phyloP scores from a whole-genome alignment of 176 grass and related monocot species.

The Typha latifolia region DNA sequence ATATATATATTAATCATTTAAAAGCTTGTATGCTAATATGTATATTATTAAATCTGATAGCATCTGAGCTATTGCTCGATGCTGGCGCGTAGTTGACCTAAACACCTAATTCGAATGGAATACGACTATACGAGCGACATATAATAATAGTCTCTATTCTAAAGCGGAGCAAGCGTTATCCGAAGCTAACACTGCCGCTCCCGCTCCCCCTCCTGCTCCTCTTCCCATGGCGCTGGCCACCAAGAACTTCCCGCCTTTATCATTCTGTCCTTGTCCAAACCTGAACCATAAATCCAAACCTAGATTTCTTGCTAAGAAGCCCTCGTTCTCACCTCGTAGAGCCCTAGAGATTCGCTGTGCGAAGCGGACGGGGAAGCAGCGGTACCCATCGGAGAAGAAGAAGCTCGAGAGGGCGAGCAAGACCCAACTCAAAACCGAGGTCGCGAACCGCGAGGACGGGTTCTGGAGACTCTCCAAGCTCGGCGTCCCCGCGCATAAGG shows the following conservation, averaged over 20 bases:
- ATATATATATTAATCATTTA: too few species aligned
- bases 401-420: conserved; percentile 23
- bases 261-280: conserved; percentile 2
- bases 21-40: too few species aligned
- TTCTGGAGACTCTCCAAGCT: conserved; percentile 88
- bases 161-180: too few species aligned
- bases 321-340: conserved; percentile 17
- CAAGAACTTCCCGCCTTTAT: conserved; percentile 8
- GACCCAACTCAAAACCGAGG: conserved; percentile 29
- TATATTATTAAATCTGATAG: too few species aligned
- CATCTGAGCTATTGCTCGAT: too few species aligned
- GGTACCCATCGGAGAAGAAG: conserved; percentile 98
- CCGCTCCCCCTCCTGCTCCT: background rate
- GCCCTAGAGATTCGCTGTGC: conserved; percentile 36
- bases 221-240: conserved; percentile 29
- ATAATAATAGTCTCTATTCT: too few species aligned
- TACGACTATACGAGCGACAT: too few species aligned
- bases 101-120: too few species aligned
- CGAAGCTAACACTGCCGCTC: too few species aligned
- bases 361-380: conserved; percentile 69
- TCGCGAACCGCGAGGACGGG: conserved; percentile 38
- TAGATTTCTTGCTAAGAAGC: background rate
- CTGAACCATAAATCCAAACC: conserved; percentile 1
- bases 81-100: too few species aligned
- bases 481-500: conserved; percentile 54